phyloP scores from a whole-genome alignment of 2,329 filamentous ascomycete genomes.

The Neofusicoccum cordaticola region DNA sequence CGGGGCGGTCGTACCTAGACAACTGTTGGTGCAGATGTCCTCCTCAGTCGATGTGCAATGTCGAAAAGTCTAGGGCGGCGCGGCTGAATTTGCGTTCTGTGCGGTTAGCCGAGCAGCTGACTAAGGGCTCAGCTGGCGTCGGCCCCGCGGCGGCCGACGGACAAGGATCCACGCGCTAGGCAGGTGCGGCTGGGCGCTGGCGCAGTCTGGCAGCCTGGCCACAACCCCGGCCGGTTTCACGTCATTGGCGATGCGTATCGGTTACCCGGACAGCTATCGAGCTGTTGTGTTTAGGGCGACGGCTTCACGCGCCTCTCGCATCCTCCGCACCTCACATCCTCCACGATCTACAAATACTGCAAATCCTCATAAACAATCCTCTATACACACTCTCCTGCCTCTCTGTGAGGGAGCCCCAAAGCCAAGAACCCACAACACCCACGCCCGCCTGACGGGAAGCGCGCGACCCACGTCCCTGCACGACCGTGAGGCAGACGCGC shows the following conservation, averaged over 20 bases:
- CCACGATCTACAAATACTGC: slow-evolving; percentile 15
- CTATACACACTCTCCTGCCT: background rate
- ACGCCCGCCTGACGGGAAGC: background rate
- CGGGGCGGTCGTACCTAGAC: slow-evolving; percentile 48
- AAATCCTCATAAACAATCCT: slow-evolving; percentile 14
- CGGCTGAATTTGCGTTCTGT: slow-evolving; percentile 13
- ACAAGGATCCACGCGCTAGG: background rate
- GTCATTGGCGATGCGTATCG: slow-evolving; percentile 13
- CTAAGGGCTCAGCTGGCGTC: no score
- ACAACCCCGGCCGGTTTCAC: slow-evolving; percentile 4
- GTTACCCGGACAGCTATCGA: slow-evolving; percentile 16
- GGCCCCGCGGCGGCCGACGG: background rate
- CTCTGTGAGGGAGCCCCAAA: background rate
- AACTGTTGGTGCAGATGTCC: slow-evolving; percentile 48
- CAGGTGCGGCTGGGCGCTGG: background rate
- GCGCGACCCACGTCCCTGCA: slow-evolving; percentile 6
- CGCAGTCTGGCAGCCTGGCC: slow-evolving; percentile 3
- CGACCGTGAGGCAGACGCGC: slow-evolving; percentile 12
- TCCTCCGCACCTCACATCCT: slow-evolving; percentile 7
- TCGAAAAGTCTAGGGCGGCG: slow-evolving; percentile 19
- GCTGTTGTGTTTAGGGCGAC: slow-evolving; percentile 9
- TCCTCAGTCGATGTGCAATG: slow-evolving; percentile 54
- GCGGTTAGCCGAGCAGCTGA: slow-evolving; percentile 1
- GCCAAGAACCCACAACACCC: background rate
- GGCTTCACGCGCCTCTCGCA: slow-evolving; percentile 6